A percentile compares a stretch with the other conserved stretches of the same genome.
Evolutionary conservation across 2,329 filamentous ascomycete species (phyloP).

Genomic region (Hypoxylon sp.): DNA sequence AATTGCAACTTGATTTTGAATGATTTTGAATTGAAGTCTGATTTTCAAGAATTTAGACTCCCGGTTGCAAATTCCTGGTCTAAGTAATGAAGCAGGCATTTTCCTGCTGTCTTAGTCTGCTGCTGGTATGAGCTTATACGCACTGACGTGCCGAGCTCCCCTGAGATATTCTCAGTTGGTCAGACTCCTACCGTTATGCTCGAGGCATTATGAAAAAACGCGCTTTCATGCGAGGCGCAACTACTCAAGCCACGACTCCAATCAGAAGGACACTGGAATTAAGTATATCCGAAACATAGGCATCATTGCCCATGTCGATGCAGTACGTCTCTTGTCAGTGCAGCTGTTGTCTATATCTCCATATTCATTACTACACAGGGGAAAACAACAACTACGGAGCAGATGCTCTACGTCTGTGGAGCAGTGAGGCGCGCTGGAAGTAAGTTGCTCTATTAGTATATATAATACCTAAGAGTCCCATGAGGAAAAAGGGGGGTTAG

Average conservation of each 20-base stretch:
- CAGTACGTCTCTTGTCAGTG: slow-evolving; percentile 63
- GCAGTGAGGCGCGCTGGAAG: slow-evolving; percentile 87
- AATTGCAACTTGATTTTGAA: slow-evolving; percentile 8
- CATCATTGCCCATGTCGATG: slow-evolving; percentile 99
- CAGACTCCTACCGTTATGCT: slow-evolving; percentile 40
- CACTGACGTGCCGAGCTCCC: slow-evolving; percentile 48
- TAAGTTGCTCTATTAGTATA: slow-evolving; percentile 53
- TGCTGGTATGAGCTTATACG: slow-evolving; percentile 50
- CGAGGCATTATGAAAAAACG: slow-evolving; percentile 25
- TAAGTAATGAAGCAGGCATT: slow-evolving; percentile 28
- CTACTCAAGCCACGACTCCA: slow-evolving; percentile 37
- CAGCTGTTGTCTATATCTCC: neutral
- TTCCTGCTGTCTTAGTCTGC: slow-evolving; percentile 17
- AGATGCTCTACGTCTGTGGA: slow-evolving; percentile 97
- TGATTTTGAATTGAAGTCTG: neutral
- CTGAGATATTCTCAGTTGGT: slow-evolving; percentile 45
- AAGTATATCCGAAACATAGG: slow-evolving; percentile 91
- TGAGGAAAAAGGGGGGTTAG: neutral
- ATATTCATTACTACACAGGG: slow-evolving; percentile 65
- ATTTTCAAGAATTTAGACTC: slow-evolving; percentile 2
- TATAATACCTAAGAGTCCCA: slow-evolving; percentile 11
- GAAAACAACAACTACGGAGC: slow-evolving; percentile 98
- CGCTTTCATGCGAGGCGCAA: slow-evolving; percentile 31
- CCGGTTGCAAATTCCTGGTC: neutral
- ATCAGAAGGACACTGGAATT: slow-evolving; percentile 58